Conservation (phyloP, 371 early-diverging fungal species). For the Batrachochytrium dendrobatidis region DNA sequence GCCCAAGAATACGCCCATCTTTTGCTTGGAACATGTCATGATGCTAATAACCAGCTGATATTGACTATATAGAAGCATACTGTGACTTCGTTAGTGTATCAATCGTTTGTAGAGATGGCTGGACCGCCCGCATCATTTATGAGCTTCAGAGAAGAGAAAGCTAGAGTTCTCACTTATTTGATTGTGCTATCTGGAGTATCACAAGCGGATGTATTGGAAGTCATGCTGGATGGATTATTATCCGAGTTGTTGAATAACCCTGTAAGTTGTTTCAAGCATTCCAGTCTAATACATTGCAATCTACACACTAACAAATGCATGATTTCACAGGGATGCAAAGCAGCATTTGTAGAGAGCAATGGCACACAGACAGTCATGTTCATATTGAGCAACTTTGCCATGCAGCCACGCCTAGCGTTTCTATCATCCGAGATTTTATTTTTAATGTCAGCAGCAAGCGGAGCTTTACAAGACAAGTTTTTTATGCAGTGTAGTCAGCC, state of each 20-base stretch:
- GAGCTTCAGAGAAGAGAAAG: not conserved
- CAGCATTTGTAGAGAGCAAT: not conserved
- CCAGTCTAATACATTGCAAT: too few relatives aligned
- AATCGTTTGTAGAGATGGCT: not conserved
- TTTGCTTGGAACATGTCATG: too few relatives aligned
- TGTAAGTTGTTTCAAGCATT: too few relatives aligned
- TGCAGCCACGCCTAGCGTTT: slow-evolving; percentile 1
- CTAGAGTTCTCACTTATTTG: not conserved
- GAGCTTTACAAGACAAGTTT: not conserved
- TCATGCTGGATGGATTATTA: slow-evolving; percentile 1
- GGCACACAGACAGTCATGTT: not conserved
- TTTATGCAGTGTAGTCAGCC: not conserved
- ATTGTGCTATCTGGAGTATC: not conserved
- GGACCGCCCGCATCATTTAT: too few relatives aligned
- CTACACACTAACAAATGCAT: not conserved
- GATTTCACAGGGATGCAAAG: not conserved
- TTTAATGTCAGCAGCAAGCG: not conserved
- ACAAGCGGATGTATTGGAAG: not conserved
- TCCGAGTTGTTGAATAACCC: not conserved
- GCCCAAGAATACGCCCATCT: too few relatives aligned
- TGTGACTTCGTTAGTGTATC: slow-evolving; percentile 1
- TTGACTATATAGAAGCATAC: not conserved
- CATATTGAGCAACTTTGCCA: not conserved
- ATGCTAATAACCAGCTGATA: too few relatives aligned
- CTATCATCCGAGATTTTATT: not conserved